phyloP scores from a whole-genome alignment of 2,329 filamentous ascomycete species.

The Ophiostoma ulmi region DNA sequence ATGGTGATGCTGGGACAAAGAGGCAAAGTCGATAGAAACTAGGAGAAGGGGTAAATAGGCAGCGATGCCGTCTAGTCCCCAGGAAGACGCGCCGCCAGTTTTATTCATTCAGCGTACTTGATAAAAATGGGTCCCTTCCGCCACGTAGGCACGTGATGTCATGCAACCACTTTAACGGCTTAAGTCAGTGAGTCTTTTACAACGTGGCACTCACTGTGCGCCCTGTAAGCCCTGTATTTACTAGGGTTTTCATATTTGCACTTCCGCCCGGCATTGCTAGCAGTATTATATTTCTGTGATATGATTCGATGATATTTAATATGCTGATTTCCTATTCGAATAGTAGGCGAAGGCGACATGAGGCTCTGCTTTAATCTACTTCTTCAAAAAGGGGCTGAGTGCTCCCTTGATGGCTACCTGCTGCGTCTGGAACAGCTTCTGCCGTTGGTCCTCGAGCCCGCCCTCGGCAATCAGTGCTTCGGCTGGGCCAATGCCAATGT shows the following conservation, averaged over 20 bases:
- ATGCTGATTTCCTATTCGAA: background rate
- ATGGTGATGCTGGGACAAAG: background rate
- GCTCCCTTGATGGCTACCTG: constrained; percentile 26
- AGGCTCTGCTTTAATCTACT: constrained; percentile 1
- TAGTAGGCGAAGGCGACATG: background rate
- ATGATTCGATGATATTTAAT: background rate
- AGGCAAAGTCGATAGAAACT: constrained; percentile 5
- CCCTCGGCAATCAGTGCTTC: constrained; percentile 29
- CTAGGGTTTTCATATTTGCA: background rate
- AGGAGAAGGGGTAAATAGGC: constrained; percentile 15
- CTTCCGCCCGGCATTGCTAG: background rate
- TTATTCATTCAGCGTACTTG: constrained; percentile 2
- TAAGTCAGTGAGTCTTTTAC: background rate
- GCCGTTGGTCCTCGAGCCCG: constrained; percentile 31
- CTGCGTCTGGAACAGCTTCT: constrained; percentile 30
- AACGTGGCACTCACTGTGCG: background rate
- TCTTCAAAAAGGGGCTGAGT: constrained; percentile 28
- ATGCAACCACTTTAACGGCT: background rate
- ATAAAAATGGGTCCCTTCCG: background rate
- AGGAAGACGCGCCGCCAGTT: constrained; percentile 21
- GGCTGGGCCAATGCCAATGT: constrained; percentile 37
- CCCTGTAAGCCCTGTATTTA: too few relatives aligned
- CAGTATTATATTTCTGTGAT: background rate
- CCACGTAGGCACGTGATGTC: constrained; percentile 2
- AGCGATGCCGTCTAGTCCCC: constrained; percentile 5